Conservation (phyloP, 2,329 filamentous ascomycete species). For the Rugonectria rugulosa region DNA sequence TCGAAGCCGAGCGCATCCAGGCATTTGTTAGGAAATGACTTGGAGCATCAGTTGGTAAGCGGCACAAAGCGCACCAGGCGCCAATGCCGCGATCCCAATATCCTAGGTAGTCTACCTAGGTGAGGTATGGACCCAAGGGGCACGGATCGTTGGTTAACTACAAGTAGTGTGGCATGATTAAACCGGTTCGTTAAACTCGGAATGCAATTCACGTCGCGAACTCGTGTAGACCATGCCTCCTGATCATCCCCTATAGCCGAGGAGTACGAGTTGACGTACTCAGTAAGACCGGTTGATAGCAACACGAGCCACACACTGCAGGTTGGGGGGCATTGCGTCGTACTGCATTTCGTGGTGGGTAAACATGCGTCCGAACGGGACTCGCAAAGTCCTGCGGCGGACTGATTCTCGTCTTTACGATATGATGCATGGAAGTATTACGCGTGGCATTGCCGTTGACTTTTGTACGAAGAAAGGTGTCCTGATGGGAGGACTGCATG, state of each 20-base stretch:
- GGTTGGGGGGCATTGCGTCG: conserved; percentile 14
- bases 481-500: too few relatives aligned
- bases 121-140: conserved; percentile 11
- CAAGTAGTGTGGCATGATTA: conserved; percentile 17
- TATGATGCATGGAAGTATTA: background rate
- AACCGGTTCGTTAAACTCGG: conserved; percentile 7
- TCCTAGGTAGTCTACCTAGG: background rate
- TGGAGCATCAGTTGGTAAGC: too few relatives aligned
- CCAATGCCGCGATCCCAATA: too few relatives aligned
- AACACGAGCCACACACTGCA: conserved; percentile 23
- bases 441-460: too few relatives aligned
- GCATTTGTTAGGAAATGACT: too few relatives aligned
- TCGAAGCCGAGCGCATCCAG: too few relatives aligned
- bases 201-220: conserved; percentile 20
- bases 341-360: conserved; percentile 17
- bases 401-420: too few relatives aligned
- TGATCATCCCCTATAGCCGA: background rate
- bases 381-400: too few relatives aligned
- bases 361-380: conserved; percentile 15
- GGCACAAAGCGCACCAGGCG: too few relatives aligned
- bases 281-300: conserved; percentile 1
- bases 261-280: conserved; percentile 11
- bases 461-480: too few relatives aligned
- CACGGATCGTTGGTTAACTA: conserved; percentile 1
- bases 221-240: background rate